Evolutionary conservation across 2,329 filamentous ascomycete genomes (phyloP), one percentile per base, ranked within the genome.

Genomic region (Diplocarpon mali): DNA sequence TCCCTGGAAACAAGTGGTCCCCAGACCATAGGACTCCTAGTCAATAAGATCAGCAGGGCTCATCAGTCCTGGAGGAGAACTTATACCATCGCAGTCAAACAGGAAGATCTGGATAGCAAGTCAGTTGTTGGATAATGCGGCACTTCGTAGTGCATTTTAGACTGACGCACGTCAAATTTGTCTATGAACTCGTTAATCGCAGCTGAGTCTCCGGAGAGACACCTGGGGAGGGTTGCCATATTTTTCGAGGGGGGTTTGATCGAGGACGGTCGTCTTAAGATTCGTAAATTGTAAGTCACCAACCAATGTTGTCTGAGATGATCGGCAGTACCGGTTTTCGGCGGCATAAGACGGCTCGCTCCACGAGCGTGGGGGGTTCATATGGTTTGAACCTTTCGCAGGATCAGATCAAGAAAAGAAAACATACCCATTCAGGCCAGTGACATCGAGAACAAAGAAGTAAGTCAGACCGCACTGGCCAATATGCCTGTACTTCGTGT

Each of bases 21-120:
- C 92, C 92, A 13, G 89, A 95, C 92, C 92, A 98, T 48, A 98
- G 71, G 31, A 98, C 92, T 61, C 90, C 89, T 94, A 39, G 15
- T 24, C 37, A 42, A 24, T 40, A 13, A 40, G 17, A 45, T 59
- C 30, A 61, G 54, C 11, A 15, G 14, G 14, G 40, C 30, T 7
- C 30, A 13, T 46, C 28, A 14, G 37, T 42, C 27, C n/a, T 28
- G 35, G 20, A 38, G 35, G 36, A 17, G 14, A 31, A 40, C 35
- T 41, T 28, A 61, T 71, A 94, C 90, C 92, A 77, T 98, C 92
- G 67, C 92, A 98, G 64, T 98, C 92, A 60, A 98, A 86, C 11
- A 98, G 71, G 61, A 98, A 96, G 30, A 85, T 80, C 87, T 94
- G 46, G 48, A 38, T 40, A 12, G 38, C 43, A 47, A 55, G 54